Evolutionary conservation across 116 monocot species (phyloP), one percentile per base, ranked within the genome.

Genomic region (Iris pallida): DNA sequence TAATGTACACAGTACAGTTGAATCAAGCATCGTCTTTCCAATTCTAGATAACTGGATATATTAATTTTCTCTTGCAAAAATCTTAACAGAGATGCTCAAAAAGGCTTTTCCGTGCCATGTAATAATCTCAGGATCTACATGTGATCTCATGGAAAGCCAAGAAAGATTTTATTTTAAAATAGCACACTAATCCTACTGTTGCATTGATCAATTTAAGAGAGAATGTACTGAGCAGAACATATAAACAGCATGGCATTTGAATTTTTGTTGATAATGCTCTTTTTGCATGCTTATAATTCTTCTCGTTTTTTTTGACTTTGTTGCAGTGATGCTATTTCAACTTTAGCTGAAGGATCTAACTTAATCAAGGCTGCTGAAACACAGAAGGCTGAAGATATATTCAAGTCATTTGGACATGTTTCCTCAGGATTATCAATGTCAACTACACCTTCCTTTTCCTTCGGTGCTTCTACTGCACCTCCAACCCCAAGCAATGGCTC

Each of bases 401-500:
- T 14, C 42, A 76, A 80, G 64, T 47, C 66, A 42, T 19, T 68
- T 73, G 76, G 51, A 56, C 60, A 55, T 65, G 42, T 9, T 75
- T 71, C 53, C 4, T 62, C 76, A 11, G 75, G 54, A 6, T 6
- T 53, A 48, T 70, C 59, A 64, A 17, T 64, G 5, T 48, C 48
- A 30, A 11, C 11, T 10, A 13, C 69, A 2, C 42, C 80, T 4
- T 45, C 66, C 43, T 72, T 76, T 74, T 13, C 58, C 64, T 82
- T 71, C 71, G 73, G 75, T 45, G 30, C 65, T 17, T 65, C 75
- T 15, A 17, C 57, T 8, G 42, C 68, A 30, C 30, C 30, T 70
- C 45, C 70, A 47, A 57, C 58, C 70, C 49, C 75, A 41, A 84
- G 73, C 63, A 84, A 87, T 77, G 82, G 78, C 42, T 73, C 80